These are phyloP conservation scores for Trichoderma sp. DNA, from an alignment of 2,329 filamentous ascomycete genomes.

Conservation along the genomic window DNA sequence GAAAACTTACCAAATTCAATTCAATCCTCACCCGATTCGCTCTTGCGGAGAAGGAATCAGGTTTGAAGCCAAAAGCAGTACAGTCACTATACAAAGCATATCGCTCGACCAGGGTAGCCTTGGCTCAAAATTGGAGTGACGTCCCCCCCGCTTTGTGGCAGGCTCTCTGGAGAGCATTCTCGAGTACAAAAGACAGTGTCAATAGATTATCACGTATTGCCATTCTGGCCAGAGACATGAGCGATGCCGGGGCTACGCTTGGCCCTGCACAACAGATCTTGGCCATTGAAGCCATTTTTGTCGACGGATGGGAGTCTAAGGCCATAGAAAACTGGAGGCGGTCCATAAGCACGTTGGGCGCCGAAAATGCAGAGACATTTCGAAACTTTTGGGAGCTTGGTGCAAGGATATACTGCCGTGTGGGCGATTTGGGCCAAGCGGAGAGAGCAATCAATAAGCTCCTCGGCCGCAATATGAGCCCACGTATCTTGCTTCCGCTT, in stretches of 20 bases:
- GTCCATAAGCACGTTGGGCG: constrained; percentile 54
- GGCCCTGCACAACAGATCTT: constrained; percentile 61
- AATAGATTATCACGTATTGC: constrained; percentile 63
- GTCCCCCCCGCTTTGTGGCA: constrained; percentile 65
- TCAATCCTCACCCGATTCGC: constrained; percentile 33
- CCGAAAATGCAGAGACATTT: constrained; percentile 47
- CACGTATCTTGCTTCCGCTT: constrained; percentile 65
- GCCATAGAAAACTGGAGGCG: constrained; percentile 67
- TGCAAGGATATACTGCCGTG: constrained; percentile 62
- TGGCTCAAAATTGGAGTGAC: constrained; percentile 51
- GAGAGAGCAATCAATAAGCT: constrained; percentile 57
- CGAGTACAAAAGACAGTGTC: constrained; percentile 53
- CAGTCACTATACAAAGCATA: constrained; percentile 53
- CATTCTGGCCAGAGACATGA: constrained; percentile 66
- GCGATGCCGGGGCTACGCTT: constrained; percentile 57
- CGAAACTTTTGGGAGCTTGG: constrained; percentile 65
- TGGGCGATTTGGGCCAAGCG: constrained; percentile 61
- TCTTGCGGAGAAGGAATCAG: constrained; percentile 34
- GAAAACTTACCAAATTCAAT: constrained; percentile 44
- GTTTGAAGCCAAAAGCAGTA: constrained; percentile 41
- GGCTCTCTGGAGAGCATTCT: constrained; percentile 65
- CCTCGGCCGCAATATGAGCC: constrained; percentile 51
- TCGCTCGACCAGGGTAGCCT: constrained; percentile 45
- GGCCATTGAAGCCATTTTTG: constrained; percentile 68
- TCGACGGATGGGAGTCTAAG: constrained; percentile 59